Evolutionary conservation across 371 early-diverging fungal genomes (phyloP).

Genomic region (Thermomucor indicae-seudaticae): DNA sequence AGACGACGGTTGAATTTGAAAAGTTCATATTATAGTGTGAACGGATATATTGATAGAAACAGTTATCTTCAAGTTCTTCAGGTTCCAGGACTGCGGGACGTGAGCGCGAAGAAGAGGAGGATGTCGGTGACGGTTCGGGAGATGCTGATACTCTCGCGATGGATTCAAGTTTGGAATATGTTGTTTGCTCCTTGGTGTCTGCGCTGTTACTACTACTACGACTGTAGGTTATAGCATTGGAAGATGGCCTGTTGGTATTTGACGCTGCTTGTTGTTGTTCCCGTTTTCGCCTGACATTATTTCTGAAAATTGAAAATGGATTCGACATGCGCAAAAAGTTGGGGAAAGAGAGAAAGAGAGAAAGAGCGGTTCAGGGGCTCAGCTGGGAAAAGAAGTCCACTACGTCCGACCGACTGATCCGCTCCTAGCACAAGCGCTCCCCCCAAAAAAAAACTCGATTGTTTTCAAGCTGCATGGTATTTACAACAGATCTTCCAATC

Average conservation of each 20-base stretch:
- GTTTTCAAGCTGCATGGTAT: too few species aligned
- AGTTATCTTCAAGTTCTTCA: slow-evolving; percentile 49
- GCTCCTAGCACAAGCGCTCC: too few species aligned
- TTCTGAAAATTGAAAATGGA: slow-evolving; percentile 31
- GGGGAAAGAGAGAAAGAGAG: slow-evolving; percentile 2
- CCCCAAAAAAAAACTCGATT: too few species aligned
- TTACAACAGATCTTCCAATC: too few species aligned
- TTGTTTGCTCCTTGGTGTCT: slow-evolving; percentile 9
- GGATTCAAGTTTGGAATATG: slow-evolving; percentile 32
- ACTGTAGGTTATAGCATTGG: neutral
- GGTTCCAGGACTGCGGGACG: slow-evolving; percentile 15
- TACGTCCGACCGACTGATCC: too few species aligned
- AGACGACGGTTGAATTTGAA: slow-evolving; percentile 46
- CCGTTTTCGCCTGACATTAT: slow-evolving; percentile 29
- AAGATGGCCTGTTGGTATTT: neutral
- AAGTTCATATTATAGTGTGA: slow-evolving; percentile 39
- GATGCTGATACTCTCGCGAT: slow-evolving; percentile 15
- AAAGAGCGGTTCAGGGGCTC: slow-evolving; percentile 3
- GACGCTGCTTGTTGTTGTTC: slow-evolving; percentile 4
- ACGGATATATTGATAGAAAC: slow-evolving; percentile 40
- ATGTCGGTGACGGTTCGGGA: slow-evolving; percentile 18
- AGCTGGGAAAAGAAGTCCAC: neutral
- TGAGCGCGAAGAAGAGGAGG: slow-evolving; percentile 15
- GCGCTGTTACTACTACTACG: neutral
- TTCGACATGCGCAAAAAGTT: too few species aligned